Evolutionary conservation across 106 monocot species (phyloP).

Genomic region (Cymbidium sinense): DNA sequence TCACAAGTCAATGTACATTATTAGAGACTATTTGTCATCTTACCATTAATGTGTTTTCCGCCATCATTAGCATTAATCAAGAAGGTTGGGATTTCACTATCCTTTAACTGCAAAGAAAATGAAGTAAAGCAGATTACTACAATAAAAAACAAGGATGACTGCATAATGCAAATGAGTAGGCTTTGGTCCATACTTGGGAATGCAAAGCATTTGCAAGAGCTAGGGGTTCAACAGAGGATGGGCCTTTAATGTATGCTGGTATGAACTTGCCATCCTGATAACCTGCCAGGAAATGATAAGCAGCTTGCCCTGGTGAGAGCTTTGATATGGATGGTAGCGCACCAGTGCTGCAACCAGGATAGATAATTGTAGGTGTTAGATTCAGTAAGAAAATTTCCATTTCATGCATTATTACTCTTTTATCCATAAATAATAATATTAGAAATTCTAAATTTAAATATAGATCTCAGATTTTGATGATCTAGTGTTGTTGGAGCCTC

Average conservation of each 20-base stretch:
- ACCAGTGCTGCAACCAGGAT: slow-evolving; percentile 47
- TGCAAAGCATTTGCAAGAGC: slow-evolving; percentile 45
- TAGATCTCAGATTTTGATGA: not conserved
- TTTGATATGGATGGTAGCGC: slow-evolving; percentile 55
- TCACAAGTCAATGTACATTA: not conserved
- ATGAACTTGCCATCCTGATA: slow-evolving; percentile 87
- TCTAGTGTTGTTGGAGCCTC: not conserved
- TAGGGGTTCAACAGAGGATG: slow-evolving; percentile 54
- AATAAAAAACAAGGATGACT: not conserved
- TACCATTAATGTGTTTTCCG: slow-evolving; percentile 65
- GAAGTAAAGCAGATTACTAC: not conserved
- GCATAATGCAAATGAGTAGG: not conserved
- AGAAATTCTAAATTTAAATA: not conserved
- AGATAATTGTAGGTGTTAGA: not conserved
- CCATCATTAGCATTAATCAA: slow-evolving; percentile 56
- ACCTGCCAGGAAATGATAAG: slow-evolving; percentile 90
- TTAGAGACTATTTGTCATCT: not conserved
- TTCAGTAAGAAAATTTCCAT: not conserved
- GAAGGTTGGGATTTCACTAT: slow-evolving; percentile 47
- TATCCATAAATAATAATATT: not conserved
- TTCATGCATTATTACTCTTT: not conserved
- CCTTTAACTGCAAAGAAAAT: slow-evolving; percentile 52
- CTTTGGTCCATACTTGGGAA: slow-evolving; percentile 24
- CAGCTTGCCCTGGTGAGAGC: slow-evolving; percentile 81
- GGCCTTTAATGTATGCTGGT: slow-evolving; percentile 49